Base-by-base conservation (phyloP, 805 yeast species). In the Kuraishia borneana region DNA sequence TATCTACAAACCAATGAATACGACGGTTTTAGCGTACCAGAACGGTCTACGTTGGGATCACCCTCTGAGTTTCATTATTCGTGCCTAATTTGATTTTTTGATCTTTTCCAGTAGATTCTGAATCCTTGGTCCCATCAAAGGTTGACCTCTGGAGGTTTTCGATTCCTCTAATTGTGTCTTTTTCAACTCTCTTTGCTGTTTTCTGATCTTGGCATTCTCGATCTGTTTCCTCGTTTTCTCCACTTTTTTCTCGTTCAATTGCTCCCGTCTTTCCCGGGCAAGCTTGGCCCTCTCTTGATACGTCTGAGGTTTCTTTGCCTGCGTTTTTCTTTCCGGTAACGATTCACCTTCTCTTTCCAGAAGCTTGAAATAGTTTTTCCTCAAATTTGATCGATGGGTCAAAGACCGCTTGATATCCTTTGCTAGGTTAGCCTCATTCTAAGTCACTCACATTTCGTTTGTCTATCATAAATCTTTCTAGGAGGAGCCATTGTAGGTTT, bases 121-220 rank as follows among this genome's bases (percentile, higher is more conserved):
- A 38, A 88, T 83, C 54, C 94, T 72, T 12, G 95, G 94, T 0
- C 85, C 95, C 89, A 88, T 83, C 30, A 73, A 56, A 2, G 96
- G 96, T 53, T 88, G 97, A 0, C 97, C 97, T 3, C 61, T 50
- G 45, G 65, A 64, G 1, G 95, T 88, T 40, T 63, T 76, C 6
- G 58, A 44, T 38, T 68, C 63, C 6, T 64, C 58, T 34, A 77
- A 44, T 17, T 46, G 51, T 26, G 47, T 46, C 20, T 67, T 60
- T 43, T 67, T 69, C 22, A 45, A 59, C 50, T 61, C 69, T 45
- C 69, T 57, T 28, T 48, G 60, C 47, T 54, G 64, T 39, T 60
- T 72, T 48, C 53, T 51, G 44, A 47, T 56, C 29, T 61, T 61
- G 39, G 60, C 48, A 38, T 42, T 39, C 6, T 45, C 34, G 5